Evolutionary conservation across 2,329 filamentous ascomycete species (phyloP).

Genomic region (Ophiosphaerella korrae): DNA sequence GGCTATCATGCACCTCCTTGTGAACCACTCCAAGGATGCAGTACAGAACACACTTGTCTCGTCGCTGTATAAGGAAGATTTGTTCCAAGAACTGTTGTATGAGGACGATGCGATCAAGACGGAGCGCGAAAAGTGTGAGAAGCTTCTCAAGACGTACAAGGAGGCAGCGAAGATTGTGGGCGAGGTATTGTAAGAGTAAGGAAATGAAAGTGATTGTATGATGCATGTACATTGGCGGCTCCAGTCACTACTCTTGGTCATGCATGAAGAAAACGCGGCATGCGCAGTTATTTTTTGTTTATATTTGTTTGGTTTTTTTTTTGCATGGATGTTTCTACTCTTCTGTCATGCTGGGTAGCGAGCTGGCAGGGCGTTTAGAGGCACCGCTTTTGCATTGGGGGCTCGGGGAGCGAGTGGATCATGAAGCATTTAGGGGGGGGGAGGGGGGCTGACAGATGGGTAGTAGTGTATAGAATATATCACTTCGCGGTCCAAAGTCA

Average conservation of each 20-base stretch:
- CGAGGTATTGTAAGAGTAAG: slow-evolving; percentile 66
- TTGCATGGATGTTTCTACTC: slow-evolving; percentile 30
- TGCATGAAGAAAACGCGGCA: neutral
- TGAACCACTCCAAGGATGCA: slow-evolving; percentile 97
- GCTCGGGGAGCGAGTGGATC: neutral
- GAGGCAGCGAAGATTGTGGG: slow-evolving; percentile 98
- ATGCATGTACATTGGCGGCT: slow-evolving; percentile 10
- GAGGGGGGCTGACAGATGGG: slow-evolving; percentile 2
- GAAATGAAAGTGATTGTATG: slow-evolving; percentile 11
- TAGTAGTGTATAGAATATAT: slow-evolving; percentile 24
- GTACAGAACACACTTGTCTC: slow-evolving; percentile 97
- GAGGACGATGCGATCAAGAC: slow-evolving; percentile 98
- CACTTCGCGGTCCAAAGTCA: neutral
- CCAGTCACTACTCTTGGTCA: slow-evolving; percentile 5
- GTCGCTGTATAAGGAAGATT: slow-evolving; percentile 87
- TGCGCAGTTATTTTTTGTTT: slow-evolving; percentile 8
- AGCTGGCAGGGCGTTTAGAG: slow-evolving; percentile 27
- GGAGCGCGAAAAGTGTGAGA: slow-evolving; percentile 98
- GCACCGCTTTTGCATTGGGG: slow-evolving; percentile 15
- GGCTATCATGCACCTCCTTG: slow-evolving; percentile 96
- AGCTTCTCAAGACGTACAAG: slow-evolving; percentile 90
- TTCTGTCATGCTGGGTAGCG: slow-evolving; percentile 15
- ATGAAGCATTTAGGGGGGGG: slow-evolving; percentile 4
- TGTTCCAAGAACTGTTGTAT: slow-evolving; percentile 93
- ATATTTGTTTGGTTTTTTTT: slow-evolving; percentile 24